Percentiles rank a stretch among this genome's conserved stretches.
Conservation (phyloP, 108 stramenopile species). For the Cyclotella distinguenda region DNA sequence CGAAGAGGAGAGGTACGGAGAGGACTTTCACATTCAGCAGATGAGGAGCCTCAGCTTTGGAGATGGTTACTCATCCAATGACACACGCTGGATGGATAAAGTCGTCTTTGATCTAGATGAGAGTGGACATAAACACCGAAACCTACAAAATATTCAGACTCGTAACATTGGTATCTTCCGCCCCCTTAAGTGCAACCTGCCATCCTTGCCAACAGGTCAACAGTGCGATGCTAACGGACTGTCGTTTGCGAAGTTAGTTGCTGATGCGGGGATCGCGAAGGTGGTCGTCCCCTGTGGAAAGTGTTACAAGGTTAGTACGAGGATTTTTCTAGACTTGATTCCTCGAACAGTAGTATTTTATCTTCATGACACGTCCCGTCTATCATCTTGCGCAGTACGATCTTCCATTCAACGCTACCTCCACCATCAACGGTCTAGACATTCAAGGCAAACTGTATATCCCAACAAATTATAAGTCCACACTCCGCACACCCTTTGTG, state of each 20-base stretch:
- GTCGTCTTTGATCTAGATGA: not conserved
- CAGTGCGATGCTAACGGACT: slow-evolving; percentile 8
- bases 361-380: not conserved
- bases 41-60: not conserved
- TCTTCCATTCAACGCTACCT: not conserved
- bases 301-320: slow-evolving; percentile 23
- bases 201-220: slow-evolving; percentile 5
- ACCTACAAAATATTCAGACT: slow-evolving; percentile 4
- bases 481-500: slow-evolving; percentile 54
- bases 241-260: slow-evolving; percentile 22
- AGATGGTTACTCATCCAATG: not conserved
- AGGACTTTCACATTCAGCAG: slow-evolving; percentile 1
- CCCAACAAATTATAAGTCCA: slow-evolving; percentile 42
- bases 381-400: slow-evolving; percentile 15
- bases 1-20: slow-evolving; percentile 2
- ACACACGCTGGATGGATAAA: not conserved
- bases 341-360: not conserved
- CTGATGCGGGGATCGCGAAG: not conserved
- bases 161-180: slow-evolving; percentile 23
- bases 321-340: not conserved
- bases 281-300: slow-evolving; percentile 28
- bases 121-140: not conserved
- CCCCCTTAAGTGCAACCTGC: slow-evolving; percentile 25
- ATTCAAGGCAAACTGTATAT: slow-evolving; percentile 57
- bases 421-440: slow-evolving; percentile 45